phyloP scores from a whole-genome alignment of 768 basidiomycete species.

The Lentinula guzmanii region DNA sequence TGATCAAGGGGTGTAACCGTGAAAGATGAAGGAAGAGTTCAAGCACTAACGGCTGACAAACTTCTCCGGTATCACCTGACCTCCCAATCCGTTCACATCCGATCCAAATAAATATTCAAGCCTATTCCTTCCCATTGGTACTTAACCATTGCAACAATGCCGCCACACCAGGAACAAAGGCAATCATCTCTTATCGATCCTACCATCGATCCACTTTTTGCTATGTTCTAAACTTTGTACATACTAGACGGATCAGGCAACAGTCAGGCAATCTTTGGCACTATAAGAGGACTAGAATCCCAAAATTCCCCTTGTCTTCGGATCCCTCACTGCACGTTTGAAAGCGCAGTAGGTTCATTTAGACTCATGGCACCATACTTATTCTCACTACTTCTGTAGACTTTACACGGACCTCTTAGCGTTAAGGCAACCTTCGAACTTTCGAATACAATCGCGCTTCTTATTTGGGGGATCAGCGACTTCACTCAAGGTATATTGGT shows the following conservation, averaged over 20 bases:
- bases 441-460: slow-evolving; percentile 73
- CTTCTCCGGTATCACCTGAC: not conserved
- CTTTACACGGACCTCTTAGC: slow-evolving; percentile 38
- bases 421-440: slow-evolving; percentile 48
- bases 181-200: slow-evolving; percentile 20
- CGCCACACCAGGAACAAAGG: no score
- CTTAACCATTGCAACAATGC: no score
- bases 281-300: not conserved
- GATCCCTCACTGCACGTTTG: not conserved
- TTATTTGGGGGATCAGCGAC: slow-evolving; percentile 51
- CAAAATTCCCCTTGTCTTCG: not conserved
- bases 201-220: not conserved
- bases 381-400: slow-evolving; percentile 10
- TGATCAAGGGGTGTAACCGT: slow-evolving; percentile 28
- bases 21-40: not conserved
- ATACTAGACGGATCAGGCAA: not conserved
- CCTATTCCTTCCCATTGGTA: not conserved
- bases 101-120: not conserved
- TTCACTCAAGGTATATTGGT: slow-evolving; percentile 44
- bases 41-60: not conserved
- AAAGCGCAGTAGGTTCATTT: not conserved
- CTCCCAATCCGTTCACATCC: not conserved
- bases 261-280: not conserved
- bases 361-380: not conserved
- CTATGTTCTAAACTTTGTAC: not conserved